Percentiles rank a stretch among this genome's conserved stretches.
Evolutionary conservation across 2,329 filamentous ascomycete genomes (phyloP).

Genomic region (Zymoseptoria passerinii): DNA sequence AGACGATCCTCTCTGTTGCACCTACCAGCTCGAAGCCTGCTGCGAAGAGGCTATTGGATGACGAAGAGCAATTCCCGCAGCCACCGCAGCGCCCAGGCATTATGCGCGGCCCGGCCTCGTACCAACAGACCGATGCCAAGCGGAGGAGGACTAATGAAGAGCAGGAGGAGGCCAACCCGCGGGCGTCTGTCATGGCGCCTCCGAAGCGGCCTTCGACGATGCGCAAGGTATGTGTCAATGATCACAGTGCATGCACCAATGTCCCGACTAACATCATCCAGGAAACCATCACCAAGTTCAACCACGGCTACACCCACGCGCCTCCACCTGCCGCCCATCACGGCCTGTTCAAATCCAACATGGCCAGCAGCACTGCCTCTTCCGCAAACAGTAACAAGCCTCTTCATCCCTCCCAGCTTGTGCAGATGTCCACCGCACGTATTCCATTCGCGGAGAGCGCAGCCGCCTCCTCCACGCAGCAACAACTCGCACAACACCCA

Average conservation of each 20-base stretch:
- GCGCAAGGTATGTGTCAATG: slow-evolving; percentile 53
- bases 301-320: slow-evolving; percentile 53
- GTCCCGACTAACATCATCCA: slow-evolving; percentile 29
- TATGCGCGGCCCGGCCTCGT: slow-evolving; percentile 43
- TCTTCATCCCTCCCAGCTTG: slow-evolving; percentile 68
- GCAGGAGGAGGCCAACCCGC: slow-evolving; percentile 50
- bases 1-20: slow-evolving; percentile 51
- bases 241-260: slow-evolving; percentile 1
- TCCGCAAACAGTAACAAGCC: slow-evolving; percentile 30
- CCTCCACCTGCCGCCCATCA: slow-evolving; percentile 46
- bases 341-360: slow-evolving; percentile 55
- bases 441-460: slow-evolving; percentile 77
- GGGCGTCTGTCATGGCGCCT: slow-evolving; percentile 65
- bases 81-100: slow-evolving; percentile 44
- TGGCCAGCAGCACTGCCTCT: slow-evolving; percentile 56
- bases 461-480: slow-evolving; percentile 36
- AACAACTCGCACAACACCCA: slow-evolving; percentile 12
- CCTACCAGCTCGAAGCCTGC: slow-evolving; percentile 56
- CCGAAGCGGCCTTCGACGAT: slow-evolving; percentile 74
- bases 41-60: slow-evolving; percentile 63
- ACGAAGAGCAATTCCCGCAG: slow-evolving; percentile 52
- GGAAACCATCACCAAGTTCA: slow-evolving; percentile 54
- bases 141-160: slow-evolving; percentile 69
- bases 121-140: slow-evolving; percentile 65
- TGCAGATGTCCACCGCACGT: slow-evolving; percentile 77